Base-by-base conservation (phyloP, 2,329 filamentous ascomycete genomes). In the Calonectria pseudoreteaudii region DNA sequence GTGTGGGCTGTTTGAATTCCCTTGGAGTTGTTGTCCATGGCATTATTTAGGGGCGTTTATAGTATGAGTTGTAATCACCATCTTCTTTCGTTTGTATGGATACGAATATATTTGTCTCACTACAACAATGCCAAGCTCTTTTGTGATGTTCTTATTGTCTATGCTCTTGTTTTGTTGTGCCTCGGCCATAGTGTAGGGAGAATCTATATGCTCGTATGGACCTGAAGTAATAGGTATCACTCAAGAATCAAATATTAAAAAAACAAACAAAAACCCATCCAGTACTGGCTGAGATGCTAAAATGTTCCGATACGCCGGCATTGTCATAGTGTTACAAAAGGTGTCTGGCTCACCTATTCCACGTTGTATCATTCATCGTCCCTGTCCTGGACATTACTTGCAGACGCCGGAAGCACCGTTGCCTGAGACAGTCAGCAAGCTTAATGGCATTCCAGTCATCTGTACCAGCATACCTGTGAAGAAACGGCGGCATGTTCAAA, bases 61-160 rank as follows among this genome's bases (percentile, higher is more conserved):
- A 79, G 74, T 81, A 81, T 78, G 79, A 81, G 60, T 74, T 81
- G 80, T 80, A 81, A 81, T 81, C 70, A 80, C 36, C 72, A 77
- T 74, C 52, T 72, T 77, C 74, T 69, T 75, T 80, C 68, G 50
- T 31, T 68, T 65, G 18, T 47, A 62, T 23, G 34, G 56, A 41
- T 62, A 62, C 34, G 56, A 62, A 62, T 62, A 62, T n/a, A 20
- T 26, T 41, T 41, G n/a, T 30, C 3, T 26, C 23, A 62, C 36
- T 23, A 47, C 11, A n/a, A 47, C 11, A n/a, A 28, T 62, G 34
- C 31, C 26, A 18, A 10, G 7, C 7, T 5, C 23, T 14, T 28
- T 41, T 30, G 56, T 62, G 34, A 62, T 13, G 23, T 41, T 7
- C 30, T 62, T 14, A n/a, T 16, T 28, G 8, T 62, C 56, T 38